Evolutionary conservation across 2,329 filamentous ascomycete species (phyloP).

Genomic region (Cordyceps pruinosa): DNA sequence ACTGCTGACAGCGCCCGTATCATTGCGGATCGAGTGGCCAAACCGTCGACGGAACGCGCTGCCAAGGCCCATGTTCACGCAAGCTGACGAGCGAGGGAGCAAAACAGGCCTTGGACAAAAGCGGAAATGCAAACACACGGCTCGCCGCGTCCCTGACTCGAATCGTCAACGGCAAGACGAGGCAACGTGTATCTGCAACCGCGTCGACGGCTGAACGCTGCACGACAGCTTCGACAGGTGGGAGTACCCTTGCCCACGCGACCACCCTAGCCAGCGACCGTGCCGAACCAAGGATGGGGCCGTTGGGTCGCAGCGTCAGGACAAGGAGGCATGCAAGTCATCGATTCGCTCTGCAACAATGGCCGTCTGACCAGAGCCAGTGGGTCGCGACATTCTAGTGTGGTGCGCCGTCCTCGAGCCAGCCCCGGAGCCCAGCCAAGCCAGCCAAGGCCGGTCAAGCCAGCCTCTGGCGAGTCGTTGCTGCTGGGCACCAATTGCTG

Average conservation of each 20-base stretch:
- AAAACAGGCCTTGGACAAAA: neutral
- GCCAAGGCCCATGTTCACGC: slow-evolving; percentile 11
- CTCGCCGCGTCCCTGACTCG: slow-evolving; percentile 8
- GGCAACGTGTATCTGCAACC: neutral
- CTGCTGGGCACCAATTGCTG: slow-evolving; percentile 5
- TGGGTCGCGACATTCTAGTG: slow-evolving; percentile 7
- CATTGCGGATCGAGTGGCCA: neutral
- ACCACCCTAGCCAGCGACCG: slow-evolving; percentile 1
- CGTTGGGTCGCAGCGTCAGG: slow-evolving; percentile 4
- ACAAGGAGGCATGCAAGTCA: slow-evolving; percentile 10
- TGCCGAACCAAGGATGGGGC: slow-evolving; percentile 6
- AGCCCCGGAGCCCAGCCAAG: slow-evolving; percentile 4
- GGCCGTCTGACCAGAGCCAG: slow-evolving; percentile 10
- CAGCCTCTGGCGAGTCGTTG: neutral
- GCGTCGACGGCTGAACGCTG: neutral
- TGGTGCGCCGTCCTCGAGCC: slow-evolving; percentile 1
- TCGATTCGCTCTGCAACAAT: slow-evolving; percentile 12
- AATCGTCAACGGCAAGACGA: neutral
- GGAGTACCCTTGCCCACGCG: slow-evolving; percentile 12
- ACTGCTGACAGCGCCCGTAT: neutral
- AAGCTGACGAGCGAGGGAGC: neutral
- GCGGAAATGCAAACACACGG: neutral
- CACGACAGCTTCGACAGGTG: neutral
- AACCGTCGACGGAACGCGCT: neutral
- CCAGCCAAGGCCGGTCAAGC: neutral